Evolutionary conservation across 768 basidiomycete genomes (phyloP).

Genomic region (Tricholoma bakamatsutake): DNA sequence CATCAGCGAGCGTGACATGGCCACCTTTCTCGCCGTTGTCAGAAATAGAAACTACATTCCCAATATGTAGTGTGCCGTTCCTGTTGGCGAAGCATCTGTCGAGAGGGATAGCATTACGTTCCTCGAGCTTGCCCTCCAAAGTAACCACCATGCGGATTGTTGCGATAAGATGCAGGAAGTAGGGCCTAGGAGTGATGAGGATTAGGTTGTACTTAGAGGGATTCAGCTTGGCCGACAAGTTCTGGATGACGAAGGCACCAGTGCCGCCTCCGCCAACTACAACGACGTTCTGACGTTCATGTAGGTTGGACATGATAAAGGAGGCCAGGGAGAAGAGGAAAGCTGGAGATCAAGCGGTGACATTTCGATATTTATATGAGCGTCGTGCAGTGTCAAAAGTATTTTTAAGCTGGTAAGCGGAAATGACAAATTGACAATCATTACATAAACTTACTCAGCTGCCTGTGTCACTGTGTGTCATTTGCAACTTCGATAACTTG

Average conservation of each 20-base stretch:
- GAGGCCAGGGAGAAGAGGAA: not conserved
- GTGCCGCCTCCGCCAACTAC: constrained; percentile 56
- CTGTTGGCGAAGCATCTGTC: constrained; percentile 42
- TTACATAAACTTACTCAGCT: too few relatives aligned
- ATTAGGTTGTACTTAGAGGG: constrained; percentile 41
- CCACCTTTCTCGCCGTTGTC: constrained; percentile 33
- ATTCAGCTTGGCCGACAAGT: constrained; percentile 46
- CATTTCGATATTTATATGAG: not conserved
- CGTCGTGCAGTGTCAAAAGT: too few relatives aligned
- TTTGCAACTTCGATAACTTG: too few relatives aligned
- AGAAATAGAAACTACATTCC: constrained; percentile 27
- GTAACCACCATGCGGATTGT: constrained; percentile 49
- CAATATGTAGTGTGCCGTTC: constrained; percentile 42
- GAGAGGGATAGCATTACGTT: constrained; percentile 42
- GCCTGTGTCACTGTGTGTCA: too few relatives aligned
- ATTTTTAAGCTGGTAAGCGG: not conserved
- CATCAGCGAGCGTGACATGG: constrained; percentile 41
- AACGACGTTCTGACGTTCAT: constrained; percentile 17
- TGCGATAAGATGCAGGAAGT: constrained; percentile 44
- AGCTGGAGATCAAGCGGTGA: not conserved
- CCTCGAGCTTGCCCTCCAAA: constrained; percentile 35
- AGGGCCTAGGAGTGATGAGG: constrained; percentile 49
- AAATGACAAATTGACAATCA: not conserved
- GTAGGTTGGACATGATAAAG: not conserved
- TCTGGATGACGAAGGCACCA: constrained; percentile 40